Conservation (phyloP, 2,329 filamentous ascomycete species). For the Parastagonospora avenae region DNA sequence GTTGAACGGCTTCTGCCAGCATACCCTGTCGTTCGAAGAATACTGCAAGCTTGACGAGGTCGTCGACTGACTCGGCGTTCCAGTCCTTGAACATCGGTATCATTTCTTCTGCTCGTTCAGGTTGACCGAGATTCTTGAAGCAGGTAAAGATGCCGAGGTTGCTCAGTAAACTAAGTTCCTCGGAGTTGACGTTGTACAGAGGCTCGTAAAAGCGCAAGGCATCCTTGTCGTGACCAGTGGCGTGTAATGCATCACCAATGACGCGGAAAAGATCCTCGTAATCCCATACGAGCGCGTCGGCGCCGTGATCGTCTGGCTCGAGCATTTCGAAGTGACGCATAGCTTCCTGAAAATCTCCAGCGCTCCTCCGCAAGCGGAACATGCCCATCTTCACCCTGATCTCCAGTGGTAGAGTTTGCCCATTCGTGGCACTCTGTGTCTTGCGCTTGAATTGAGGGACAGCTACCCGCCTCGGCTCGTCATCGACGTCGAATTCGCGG, state of each 20-base stretch:
- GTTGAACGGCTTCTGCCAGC: constrained; percentile 58
- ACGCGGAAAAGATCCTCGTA: constrained; percentile 83
- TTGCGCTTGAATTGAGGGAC: constrained; percentile 66
- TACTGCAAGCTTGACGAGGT: constrained; percentile 78
- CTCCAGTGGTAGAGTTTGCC: constrained; percentile 75
- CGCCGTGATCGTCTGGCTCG: constrained; percentile 63
- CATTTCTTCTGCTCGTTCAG: constrained; percentile 74
- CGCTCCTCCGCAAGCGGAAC: constrained; percentile 74
- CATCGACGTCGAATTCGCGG: constrained; percentile 83
- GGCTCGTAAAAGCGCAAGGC: constrained; percentile 65
- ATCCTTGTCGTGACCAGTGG: constrained; percentile 57
- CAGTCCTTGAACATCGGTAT: constrained; percentile 76
- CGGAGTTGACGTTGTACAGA: constrained; percentile 38
- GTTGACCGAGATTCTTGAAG: constrained; percentile 67
- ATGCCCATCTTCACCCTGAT: constrained; percentile 82
- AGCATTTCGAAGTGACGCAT: constrained; percentile 66
- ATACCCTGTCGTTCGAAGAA: constrained; percentile 74
- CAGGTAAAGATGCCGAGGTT: constrained; percentile 59
- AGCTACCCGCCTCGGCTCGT: constrained; percentile 67
- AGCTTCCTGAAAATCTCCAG: constrained; percentile 70
- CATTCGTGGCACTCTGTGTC: constrained; percentile 67
- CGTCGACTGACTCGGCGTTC: constrained; percentile 74
- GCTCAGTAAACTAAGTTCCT: constrained; percentile 35
- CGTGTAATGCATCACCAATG: constrained; percentile 63
- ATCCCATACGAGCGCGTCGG: constrained; percentile 62